Evolutionary conservation across 108 stramenopile species (phyloP).

Genomic region (Conticribra weissflogii): DNA sequence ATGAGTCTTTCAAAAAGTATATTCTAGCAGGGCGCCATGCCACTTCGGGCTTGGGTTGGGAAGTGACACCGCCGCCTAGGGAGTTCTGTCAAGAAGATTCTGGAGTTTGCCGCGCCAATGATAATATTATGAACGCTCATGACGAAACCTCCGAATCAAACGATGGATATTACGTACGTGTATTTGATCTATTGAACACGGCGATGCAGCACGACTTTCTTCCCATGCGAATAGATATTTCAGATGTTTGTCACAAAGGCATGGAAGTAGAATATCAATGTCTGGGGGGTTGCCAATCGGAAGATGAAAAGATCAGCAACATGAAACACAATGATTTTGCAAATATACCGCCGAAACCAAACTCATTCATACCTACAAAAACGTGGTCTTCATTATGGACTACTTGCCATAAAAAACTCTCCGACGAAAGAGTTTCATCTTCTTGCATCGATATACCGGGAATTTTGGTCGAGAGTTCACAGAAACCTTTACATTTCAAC

Average conservation of each 20-base stretch:
- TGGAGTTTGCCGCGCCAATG: neutral
- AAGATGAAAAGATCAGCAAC: neutral
- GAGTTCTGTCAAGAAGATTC: no score
- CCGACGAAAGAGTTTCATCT: constrained; percentile 15
- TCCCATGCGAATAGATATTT: constrained; percentile 15
- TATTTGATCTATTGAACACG: constrained; percentile 46
- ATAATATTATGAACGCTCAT: neutral
- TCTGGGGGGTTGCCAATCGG: neutral
- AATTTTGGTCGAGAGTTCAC: constrained; percentile 18
- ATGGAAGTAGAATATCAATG: constrained; percentile 14
- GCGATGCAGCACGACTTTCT: constrained; percentile 18
- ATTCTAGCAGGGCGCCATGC: constrained; percentile 27
- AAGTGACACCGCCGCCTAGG: constrained; percentile 16
- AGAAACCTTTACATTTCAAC: constrained; percentile 25
- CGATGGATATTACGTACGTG: constrained; percentile 27
- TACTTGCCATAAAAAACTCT: constrained; percentile 33
- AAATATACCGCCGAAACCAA: constrained; percentile 5
- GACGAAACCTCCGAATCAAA: neutral
- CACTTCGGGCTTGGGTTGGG: constrained; percentile 27
- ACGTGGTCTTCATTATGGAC: constrained; percentile 23
- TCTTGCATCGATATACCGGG: constrained; percentile 46
- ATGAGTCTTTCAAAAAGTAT: constrained; percentile 24
- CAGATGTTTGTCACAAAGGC: constrained; percentile 42
- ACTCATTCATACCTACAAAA: constrained; percentile 10
- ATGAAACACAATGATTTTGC: neutral